Conservation (phyloP, 768 basidiomycete genomes). For the Boletales sp. region DNA sequence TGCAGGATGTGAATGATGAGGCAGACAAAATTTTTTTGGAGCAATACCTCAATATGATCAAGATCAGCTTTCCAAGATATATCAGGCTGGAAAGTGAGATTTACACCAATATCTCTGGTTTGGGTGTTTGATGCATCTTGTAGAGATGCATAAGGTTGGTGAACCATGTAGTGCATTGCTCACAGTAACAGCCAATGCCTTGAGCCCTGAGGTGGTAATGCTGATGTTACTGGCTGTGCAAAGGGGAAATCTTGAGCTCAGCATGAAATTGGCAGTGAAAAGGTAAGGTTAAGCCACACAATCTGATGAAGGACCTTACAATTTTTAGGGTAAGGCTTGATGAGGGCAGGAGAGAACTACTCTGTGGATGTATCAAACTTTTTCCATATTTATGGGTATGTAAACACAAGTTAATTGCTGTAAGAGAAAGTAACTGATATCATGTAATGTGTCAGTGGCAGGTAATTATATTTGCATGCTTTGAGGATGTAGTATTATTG, state of each 20-base stretch:
- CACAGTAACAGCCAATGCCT: not conserved
- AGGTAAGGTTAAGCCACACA: not conserved
- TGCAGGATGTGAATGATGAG: not conserved
- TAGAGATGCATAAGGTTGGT: not conserved
- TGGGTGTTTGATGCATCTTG: not conserved
- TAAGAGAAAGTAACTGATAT: too few relatives aligned
- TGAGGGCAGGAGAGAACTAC: not conserved
- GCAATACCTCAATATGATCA: not conserved
- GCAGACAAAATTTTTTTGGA: not conserved
- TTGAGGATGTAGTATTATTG: too few relatives aligned
- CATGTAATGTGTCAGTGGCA: too few relatives aligned
- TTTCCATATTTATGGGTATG: slow-evolving; percentile 2
- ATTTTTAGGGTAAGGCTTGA: not conserved
- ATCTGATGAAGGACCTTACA: too few relatives aligned
- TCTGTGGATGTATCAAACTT: too few relatives aligned
- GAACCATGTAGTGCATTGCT: not conserved
- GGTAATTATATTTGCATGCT: too few relatives aligned
- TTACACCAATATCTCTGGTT: too few relatives aligned
- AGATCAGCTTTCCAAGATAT: not conserved
- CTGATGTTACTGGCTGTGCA: not conserved
- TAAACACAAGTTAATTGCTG: not conserved
- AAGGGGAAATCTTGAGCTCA: not conserved
- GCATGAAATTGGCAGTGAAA: not conserved
- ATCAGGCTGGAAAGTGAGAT: not conserved
- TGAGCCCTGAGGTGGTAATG: not conserved